Conservation (phyloP, 73 alveolate genomes). For the Uronychia binucleata region DNA sequence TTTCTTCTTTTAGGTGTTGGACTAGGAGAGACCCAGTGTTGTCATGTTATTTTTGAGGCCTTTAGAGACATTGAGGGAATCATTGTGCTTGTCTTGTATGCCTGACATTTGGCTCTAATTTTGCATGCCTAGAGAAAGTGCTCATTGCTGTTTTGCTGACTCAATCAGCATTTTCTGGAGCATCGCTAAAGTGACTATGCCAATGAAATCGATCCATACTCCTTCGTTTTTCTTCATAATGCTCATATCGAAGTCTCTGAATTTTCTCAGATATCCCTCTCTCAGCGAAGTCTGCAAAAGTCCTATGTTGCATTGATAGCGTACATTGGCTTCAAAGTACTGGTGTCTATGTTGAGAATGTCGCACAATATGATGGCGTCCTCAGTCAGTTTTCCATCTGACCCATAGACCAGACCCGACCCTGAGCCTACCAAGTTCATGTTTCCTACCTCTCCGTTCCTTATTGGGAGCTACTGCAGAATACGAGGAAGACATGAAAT, state of each 20-base stretch:
- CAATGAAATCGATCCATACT: slow-evolving; percentile 15
- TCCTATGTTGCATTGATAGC: not conserved
- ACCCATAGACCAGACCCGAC: not conserved
- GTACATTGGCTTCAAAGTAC: not conserved
- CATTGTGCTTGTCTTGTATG: slow-evolving; percentile 7
- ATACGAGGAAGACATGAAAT: not conserved
- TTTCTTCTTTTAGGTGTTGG: not conserved
- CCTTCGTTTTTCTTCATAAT: slow-evolving; percentile 52
- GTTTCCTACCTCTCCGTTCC: not conserved
- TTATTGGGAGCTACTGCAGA: not conserved
- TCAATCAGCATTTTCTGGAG: slow-evolving; percentile 7
- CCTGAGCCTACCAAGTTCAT: not conserved
- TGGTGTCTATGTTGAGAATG: not conserved
- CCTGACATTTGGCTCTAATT: not conserved
- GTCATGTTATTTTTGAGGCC: not conserved
- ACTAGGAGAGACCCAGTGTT: not conserved
- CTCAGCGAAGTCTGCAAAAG: slow-evolving; percentile 31
- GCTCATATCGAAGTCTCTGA: slow-evolving; percentile 43
- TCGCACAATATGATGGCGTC: slow-evolving; percentile 11
- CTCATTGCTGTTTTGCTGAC: slow-evolving; percentile 5
- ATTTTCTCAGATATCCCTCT: slow-evolving; percentile 40
- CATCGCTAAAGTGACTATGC: slow-evolving; percentile 17
- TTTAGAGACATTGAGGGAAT: not conserved
- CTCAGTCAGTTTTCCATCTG: slow-evolving; percentile 1
- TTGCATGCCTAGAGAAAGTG: not conserved